These are phyloP conservation scores for Alectoria sarmentosa DNA, from an alignment of 495 filamentous ascomycete genomes.

Conservation along the genomic window DNA sequence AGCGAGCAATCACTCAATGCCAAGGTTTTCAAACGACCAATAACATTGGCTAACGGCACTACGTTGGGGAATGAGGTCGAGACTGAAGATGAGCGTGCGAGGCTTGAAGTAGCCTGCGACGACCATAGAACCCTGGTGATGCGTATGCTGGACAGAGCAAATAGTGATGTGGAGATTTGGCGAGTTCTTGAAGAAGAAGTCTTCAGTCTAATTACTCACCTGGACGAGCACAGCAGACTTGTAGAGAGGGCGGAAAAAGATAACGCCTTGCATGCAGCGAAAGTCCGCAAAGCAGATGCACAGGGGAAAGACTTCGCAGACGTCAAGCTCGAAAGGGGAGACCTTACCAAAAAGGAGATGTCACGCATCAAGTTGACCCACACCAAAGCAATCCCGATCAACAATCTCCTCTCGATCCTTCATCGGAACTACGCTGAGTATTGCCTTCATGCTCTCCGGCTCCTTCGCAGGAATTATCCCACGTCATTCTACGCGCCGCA, in stretches of 20 bases:
- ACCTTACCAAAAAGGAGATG: neutral
- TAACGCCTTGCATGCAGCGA: conserved; percentile 15
- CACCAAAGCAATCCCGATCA: conserved; percentile 11
- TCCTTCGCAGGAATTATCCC: conserved; percentile 55
- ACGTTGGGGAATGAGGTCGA: neutral
- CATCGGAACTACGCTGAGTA: conserved; percentile 60
- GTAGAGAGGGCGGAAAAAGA: conserved; percentile 18
- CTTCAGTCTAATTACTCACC: conserved; percentile 50
- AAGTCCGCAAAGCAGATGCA: conserved; percentile 9
- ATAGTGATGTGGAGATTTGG: conserved; percentile 66
- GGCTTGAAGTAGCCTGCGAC: conserved; percentile 6
- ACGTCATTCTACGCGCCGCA: conserved; percentile 53
- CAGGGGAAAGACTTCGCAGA: neutral
- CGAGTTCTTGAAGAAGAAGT: conserved; percentile 60
- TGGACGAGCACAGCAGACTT: conserved; percentile 30
- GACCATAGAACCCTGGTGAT: conserved; percentile 33
- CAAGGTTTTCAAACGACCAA: neutral
- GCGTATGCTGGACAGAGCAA: conserved; percentile 39
- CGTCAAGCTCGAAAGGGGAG: neutral
- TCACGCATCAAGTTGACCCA: neutral
- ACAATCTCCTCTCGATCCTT: conserved; percentile 44
- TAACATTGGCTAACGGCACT: neutral
- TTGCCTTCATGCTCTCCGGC: conserved; percentile 54
- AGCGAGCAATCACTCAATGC: neutral
- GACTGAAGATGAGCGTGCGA: neutral